Base-by-base conservation (phyloP, 179 eudicot species). In the Beta lomatogona region DNA sequence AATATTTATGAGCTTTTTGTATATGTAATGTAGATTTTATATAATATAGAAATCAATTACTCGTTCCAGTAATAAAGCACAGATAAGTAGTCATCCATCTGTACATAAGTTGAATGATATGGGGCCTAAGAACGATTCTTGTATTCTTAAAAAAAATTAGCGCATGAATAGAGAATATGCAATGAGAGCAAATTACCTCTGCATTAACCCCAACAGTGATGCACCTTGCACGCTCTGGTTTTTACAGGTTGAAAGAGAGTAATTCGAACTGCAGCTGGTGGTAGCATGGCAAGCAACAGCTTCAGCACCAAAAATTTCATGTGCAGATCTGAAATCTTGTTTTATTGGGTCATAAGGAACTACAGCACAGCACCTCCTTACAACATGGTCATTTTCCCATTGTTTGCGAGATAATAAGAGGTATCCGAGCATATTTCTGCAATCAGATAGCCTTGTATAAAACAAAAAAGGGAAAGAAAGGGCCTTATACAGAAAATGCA, bases 391-490 rank as follows among this genome's bases (percentile, higher is more conserved):
- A 72, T 85, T 86, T 67, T 88, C 87, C 91, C 93, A 85, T 78
- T 86, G 93, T 85, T 87, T 86, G 81, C 89, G 80, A 41, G 85
- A 90, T 71, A 92, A 81, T 81, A 92, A 86, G 46, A 95, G 83
- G 88, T 90, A 87, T 73, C 94, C 89, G 55, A 95, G 96, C 86
- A 91, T 88, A 86, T 91, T 91, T 89, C 99, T 95, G 94, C 87
- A 75, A 81, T 71, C 75, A 81, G 11, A 9, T 84, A 79, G 50
- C 50, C 66, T 65, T 59, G 78, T 54, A 81, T 76, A 82, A 22
- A 44, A 9, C 9, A 19, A 59, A 64, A 41, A 11, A 60, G 36
- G 50, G 54, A 63, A 58, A 36, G 9, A 53, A 46, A 63, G 11
- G 46, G 67, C 60, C 44, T 57, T 54, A 9, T 16, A 57, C 55